A percentile compares a stretch with the other conserved stretches of the same genome.
These are phyloP conservation scores for Magnolia officinalis DNA, from an alignment of 164 flowering plant species.

Conservation along the genomic window DNA sequence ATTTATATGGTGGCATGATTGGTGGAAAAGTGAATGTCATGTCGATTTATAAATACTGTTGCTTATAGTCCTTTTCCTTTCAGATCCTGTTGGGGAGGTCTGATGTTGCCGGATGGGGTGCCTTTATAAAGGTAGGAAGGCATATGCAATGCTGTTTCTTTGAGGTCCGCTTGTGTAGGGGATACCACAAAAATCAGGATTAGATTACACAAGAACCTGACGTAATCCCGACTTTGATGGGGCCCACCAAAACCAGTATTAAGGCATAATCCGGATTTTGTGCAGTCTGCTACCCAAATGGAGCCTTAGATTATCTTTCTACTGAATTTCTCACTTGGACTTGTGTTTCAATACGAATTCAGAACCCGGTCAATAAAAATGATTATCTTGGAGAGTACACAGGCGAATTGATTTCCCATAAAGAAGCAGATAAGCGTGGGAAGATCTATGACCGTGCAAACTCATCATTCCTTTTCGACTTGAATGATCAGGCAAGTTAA, in stretches of 20 bases:
- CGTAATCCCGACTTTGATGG: not conserved
- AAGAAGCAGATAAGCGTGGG: slow-evolving; percentile 97
- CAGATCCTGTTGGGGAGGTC: slow-evolving; percentile 89
- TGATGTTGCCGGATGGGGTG: slow-evolving; percentile 99
- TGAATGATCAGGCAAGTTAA: slow-evolving; percentile 82
- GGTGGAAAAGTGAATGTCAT: not conserved
- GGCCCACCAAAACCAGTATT: no score
- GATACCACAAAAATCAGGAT: no score
- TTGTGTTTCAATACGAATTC: slow-evolving; percentile 23
- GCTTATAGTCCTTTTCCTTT: not conserved
- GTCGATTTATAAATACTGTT: not conserved
- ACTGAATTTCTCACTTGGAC: slow-evolving; percentile 9
- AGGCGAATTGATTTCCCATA: slow-evolving; percentile 89
- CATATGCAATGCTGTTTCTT: not conserved
- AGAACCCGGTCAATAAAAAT: slow-evolving; percentile 87
- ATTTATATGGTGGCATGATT: not conserved
- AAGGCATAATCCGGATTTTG: no score
- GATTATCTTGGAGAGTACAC: slow-evolving; percentile 99
- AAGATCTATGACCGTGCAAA: slow-evolving; percentile 92
- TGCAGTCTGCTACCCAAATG: not conserved
- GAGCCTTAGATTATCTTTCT: not conserved
- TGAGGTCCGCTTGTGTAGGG: no score
- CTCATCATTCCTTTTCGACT: slow-evolving; percentile 91
- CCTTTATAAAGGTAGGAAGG: slow-evolving; percentile 74
- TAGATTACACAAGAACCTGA: not conserved